Evolutionary conservation across 129 eudicot species (phyloP).

Genomic region (Tagetes erecta): DNA sequence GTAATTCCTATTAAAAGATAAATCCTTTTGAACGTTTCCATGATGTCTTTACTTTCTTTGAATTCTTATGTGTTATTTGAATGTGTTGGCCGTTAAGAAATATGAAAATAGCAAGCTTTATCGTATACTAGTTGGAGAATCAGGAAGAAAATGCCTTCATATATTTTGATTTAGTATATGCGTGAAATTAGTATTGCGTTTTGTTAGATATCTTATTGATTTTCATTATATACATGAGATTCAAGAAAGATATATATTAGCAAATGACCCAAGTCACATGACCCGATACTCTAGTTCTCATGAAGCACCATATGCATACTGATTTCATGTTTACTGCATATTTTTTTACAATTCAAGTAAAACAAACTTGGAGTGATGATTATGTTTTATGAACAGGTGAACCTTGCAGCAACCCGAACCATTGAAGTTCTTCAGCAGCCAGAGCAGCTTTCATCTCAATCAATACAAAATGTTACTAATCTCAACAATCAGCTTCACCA

Average conservation of each 20-base stretch:
- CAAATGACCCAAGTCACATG: constrained; percentile 4
- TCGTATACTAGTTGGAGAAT: neutral
- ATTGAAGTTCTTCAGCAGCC: constrained; percentile 51
- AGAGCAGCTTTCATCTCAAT: constrained; percentile 44
- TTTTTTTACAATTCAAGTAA: neutral
- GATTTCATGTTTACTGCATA: neutral
- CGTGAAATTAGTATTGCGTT: neutral
- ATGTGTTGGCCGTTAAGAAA: neutral
- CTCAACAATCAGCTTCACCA: constrained; percentile 45
- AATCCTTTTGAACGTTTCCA: neutral
- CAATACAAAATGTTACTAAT: constrained; percentile 39
- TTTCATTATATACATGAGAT: constrained; percentile 1
- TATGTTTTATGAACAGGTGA: constrained; percentile 40
- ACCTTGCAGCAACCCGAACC: constrained; percentile 42
- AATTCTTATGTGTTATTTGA: neutral
- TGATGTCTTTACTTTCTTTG: neutral
- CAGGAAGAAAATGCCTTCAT: neutral
- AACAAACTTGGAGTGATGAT: neutral
- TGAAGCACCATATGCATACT: neutral
- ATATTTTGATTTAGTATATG: neutral
- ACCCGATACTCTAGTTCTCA: neutral
- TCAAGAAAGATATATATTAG: neutral
- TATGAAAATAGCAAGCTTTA: neutral
- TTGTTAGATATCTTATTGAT: neutral
- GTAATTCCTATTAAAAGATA: neutral